Base-by-base conservation (phyloP, 176 grass and related monocot genomes). In the Canna indica region DNA sequence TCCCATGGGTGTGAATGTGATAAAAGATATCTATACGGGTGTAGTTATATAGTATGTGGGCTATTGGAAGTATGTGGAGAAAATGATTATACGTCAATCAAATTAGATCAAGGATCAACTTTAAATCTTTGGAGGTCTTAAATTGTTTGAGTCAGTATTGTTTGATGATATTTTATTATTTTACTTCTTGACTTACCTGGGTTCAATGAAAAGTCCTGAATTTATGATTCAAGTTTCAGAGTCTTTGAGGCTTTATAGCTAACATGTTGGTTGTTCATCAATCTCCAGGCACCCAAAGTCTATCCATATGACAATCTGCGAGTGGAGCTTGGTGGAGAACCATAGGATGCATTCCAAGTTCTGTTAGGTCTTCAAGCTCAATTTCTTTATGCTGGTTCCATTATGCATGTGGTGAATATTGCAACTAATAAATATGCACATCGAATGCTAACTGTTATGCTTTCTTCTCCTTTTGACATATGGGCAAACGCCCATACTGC, bases 261-360 rank as follows among this genome's bases (percentile, higher is more conserved):
- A 24, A 72, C 20, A 33, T 14, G 7, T n/a, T 67, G 46, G 0
- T 59, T 8, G 11, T 75, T 33, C 69, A 78, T 38, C 30, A 67
- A 50, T 24, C 64, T 77, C 67, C 82, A 99, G 95, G 88, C 95
- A 29, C 95, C 95, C 77, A 99, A 99, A 88, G 84, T 99, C 22
- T 99, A 99, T 72, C 95, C 90, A 7, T 94, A 73, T 1, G 95
- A 90, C 80, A 90, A 94, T 78, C 80, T 99, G 78, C 86, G 85
- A 34, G 82, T 32, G 10, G 95, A 99, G 48, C 90, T 99, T 48
- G 95, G 90, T 57, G 87, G 79, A 64, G 76, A 91, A 60, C 76
- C 82, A 47, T 91, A 84, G 32, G 42, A 50, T 22, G 27, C 3
- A 30, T 60, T 15, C 28, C 12, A 60, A n/a, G 27, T 30, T 27